phyloP scores from a whole-genome alignment of 139 green algal genomes.

The Chlorella sp. region DNA sequence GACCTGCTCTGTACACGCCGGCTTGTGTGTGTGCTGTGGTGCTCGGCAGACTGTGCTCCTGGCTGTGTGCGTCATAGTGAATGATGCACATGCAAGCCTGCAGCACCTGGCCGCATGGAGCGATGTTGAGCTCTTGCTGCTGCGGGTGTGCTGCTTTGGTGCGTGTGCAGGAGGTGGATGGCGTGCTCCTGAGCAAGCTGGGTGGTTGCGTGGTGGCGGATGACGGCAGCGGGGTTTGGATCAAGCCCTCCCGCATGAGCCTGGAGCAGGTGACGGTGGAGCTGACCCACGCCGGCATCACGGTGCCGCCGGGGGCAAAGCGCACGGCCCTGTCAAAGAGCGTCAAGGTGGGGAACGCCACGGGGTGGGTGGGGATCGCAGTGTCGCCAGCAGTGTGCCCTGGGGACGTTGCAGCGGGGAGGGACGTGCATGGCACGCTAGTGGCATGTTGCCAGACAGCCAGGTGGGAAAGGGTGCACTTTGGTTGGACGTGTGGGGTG shows the following conservation, averaged over 20 bases:
- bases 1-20: neutral
- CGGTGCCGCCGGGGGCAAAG: neutral
- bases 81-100: neutral
- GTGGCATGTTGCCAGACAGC: no score
- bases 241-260: constrained; percentile 7
- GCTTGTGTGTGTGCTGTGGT: neutral
- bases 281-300: neutral
- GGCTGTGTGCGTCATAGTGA: neutral
- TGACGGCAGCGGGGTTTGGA: constrained; percentile 1
- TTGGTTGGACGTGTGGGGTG: no score
- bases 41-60: no score
- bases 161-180: constrained; percentile 8
- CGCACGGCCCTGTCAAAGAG: constrained; percentile 1
- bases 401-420: no score
- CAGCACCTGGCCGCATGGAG: no score
- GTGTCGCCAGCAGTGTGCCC: neutral
- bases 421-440: no score
- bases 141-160: neutral
- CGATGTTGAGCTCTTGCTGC: no score
- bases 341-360: constrained; percentile 8
- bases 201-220: constrained; percentile 10
- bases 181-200: neutral
- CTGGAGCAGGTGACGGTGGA: neutral
- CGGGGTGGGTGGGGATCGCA: neutral
- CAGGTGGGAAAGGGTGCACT: no score